Evolutionary conservation across 2,329 filamentous ascomycete species (phyloP).

Genomic region (Monosporascus sp.): DNA sequence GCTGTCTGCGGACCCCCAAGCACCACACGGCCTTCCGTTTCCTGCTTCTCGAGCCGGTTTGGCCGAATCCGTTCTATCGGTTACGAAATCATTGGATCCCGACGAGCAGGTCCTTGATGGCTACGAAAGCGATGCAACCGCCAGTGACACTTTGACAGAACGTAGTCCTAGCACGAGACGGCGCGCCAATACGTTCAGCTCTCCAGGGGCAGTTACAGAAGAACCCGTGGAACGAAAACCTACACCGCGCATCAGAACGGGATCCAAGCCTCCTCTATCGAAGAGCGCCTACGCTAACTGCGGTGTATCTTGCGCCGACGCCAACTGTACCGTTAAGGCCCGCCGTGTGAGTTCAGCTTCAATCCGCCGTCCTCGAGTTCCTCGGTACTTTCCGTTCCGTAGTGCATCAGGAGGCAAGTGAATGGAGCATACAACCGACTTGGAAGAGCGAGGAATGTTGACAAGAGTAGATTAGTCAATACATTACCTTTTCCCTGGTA

Average conservation of each 20-base stretch:
- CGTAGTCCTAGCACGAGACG: not conserved
- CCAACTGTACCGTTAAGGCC: not conserved
- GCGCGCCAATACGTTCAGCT: not conserved
- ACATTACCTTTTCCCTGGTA: too few relatives aligned
- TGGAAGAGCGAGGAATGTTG: too few relatives aligned
- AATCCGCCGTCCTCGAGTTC: not conserved
- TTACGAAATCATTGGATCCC: constrained; percentile 2
- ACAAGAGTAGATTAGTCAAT: too few relatives aligned
- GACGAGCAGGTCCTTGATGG: constrained; percentile 4
- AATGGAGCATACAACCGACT: too few relatives aligned
- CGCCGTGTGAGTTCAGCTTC: not conserved
- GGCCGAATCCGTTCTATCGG: not conserved
- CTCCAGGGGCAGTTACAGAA: not conserved
- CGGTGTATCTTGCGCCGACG: constrained; percentile 1
- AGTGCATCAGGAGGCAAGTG: not conserved
- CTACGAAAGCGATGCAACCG: constrained; percentile 6
- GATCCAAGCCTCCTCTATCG: constrained; percentile 22
- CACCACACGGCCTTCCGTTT: too few relatives aligned
- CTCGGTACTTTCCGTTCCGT: not conserved
- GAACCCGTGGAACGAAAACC: not conserved
- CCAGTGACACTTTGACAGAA: not conserved
- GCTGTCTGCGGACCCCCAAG: too few relatives aligned
- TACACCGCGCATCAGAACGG: constrained; percentile 16
- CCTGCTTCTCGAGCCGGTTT: not conserved
- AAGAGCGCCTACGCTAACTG: constrained; percentile 14